phyloP scores from a whole-genome alignment of 2,329 filamentous ascomycete species.

The Chaetomiaceae sp. region DNA sequence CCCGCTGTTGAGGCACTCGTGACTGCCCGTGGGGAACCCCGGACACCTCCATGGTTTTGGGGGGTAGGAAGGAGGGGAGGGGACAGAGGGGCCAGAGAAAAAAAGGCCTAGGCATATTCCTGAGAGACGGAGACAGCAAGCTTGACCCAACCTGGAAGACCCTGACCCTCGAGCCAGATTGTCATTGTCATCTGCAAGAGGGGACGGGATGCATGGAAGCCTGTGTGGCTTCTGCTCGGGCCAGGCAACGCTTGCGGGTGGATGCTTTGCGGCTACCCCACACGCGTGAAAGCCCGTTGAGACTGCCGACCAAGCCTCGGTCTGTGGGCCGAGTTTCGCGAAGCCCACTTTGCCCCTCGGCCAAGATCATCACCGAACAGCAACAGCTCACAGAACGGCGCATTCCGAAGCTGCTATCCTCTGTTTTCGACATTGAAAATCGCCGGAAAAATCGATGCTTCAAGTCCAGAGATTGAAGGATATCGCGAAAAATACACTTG shows the following conservation, averaged over 20 bases:
- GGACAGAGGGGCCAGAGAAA: neutral
- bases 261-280: neutral
- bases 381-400: too few relatives aligned
- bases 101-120: too few relatives aligned
- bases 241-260: too few relatives aligned
- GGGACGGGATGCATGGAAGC: too few relatives aligned
- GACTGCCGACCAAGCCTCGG: neutral
- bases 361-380: neutral
- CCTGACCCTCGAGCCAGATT: too few relatives aligned
- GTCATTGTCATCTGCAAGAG: too few relatives aligned
- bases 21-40: constrained; percentile 21
- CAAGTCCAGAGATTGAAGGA: neutral
- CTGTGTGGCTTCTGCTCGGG: too few relatives aligned
- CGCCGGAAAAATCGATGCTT: neutral
- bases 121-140: too few relatives aligned
- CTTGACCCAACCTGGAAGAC: too few relatives aligned
- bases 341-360: neutral
- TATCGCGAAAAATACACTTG: neutral
- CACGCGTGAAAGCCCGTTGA: neutral
- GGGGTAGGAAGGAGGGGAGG: neutral
- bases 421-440: neutral
- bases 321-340: neutral
- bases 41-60: neutral
- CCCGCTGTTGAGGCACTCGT: constrained; percentile 5
- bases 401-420: too few relatives aligned